Evolutionary conservation across 306 rosid genomes (phyloP).

Genomic region (Sechiopsis laciniata): DNA sequence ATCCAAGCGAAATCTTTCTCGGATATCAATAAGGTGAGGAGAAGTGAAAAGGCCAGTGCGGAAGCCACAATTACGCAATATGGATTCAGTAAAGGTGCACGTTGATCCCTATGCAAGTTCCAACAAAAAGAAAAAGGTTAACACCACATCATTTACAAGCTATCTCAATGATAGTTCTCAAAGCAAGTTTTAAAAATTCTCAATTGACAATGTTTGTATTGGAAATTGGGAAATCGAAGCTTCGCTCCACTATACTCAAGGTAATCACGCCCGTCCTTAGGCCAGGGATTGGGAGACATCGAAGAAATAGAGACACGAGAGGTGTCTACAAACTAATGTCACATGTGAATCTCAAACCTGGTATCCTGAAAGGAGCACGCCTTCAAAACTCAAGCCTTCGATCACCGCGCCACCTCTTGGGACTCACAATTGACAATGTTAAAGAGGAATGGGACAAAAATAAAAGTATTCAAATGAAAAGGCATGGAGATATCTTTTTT

Average conservation of each 20-base stretch:
- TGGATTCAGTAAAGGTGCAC: constrained; percentile 84
- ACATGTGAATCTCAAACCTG: no score
- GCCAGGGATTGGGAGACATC: no score
- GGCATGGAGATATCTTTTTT: not conserved
- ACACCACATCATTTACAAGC: constrained; percentile 19
- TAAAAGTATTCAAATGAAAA: not conserved
- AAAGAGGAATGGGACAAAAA: not conserved
- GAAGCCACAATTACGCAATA: constrained; percentile 77
- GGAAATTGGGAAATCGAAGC: no score
- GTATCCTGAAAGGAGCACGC: no score
- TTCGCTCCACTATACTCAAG: no score
- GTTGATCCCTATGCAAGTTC: constrained; percentile 72
- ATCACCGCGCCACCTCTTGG: no score
- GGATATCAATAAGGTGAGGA: constrained; percentile 91
- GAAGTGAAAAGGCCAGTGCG: constrained; percentile 92
- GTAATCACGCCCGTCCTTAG: no score
- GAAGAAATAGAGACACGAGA: no score
- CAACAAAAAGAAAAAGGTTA: constrained; percentile 19
- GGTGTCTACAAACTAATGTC: no score
- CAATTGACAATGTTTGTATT: not conserved
- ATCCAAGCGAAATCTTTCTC: constrained; percentile 83
- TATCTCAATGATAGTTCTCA: not conserved
- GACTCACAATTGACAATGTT: not conserved
- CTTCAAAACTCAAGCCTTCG: no score
- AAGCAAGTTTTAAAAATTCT: not conserved